Conservation (phyloP, 2,329 filamentous ascomycete genomes). For the Graphilbum sp. region DNA sequence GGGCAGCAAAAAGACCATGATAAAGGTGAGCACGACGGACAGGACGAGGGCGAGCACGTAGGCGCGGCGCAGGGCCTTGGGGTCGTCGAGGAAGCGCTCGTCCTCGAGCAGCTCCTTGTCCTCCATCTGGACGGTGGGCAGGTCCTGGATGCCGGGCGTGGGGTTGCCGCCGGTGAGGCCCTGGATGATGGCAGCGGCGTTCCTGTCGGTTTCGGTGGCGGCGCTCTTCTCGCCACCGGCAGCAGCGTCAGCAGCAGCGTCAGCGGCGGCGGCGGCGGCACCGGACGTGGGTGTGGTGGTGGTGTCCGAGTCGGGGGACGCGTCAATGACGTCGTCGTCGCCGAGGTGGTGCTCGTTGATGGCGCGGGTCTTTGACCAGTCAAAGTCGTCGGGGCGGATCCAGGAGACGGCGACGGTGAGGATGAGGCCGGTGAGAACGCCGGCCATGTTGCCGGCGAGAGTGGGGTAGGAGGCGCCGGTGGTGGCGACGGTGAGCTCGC, state of each 20-base stretch:
- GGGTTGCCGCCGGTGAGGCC: too few relatives aligned
- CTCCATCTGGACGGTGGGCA: too few relatives aligned
- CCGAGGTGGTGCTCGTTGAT: constrained; percentile 67
- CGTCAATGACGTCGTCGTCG: constrained; percentile 60
- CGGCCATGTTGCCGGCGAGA: constrained; percentile 73
- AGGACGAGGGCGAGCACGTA: too few relatives aligned
- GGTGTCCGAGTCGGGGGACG: constrained; percentile 44
- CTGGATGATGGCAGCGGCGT: too few relatives aligned
- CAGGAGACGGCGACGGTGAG: constrained; percentile 51
- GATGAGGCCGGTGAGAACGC: constrained; percentile 59
- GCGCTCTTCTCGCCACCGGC: too few relatives aligned
- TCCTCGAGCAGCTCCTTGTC: constrained; percentile 16
- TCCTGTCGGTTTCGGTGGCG: too few relatives aligned
- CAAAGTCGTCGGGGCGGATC: constrained; percentile 31
- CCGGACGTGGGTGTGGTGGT: constrained; percentile 48
- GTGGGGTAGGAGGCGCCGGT: constrained; percentile 79
- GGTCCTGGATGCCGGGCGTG: too few relatives aligned
- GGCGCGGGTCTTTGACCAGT: constrained; percentile 68
- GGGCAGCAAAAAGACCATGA: constrained; percentile 66
- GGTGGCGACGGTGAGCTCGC: constrained; percentile 50
- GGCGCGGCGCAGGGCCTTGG: constrained; percentile 17
- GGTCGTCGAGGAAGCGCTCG: constrained; percentile 16
- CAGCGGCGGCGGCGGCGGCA: constrained; percentile 16
- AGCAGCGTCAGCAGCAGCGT: constrained; percentile 25
- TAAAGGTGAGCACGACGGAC: constrained; percentile 17